These are phyloP conservation scores for Plasmodium yoelii DNA, from an alignment of 169 alveolate species.

Conservation along the genomic window DNA sequence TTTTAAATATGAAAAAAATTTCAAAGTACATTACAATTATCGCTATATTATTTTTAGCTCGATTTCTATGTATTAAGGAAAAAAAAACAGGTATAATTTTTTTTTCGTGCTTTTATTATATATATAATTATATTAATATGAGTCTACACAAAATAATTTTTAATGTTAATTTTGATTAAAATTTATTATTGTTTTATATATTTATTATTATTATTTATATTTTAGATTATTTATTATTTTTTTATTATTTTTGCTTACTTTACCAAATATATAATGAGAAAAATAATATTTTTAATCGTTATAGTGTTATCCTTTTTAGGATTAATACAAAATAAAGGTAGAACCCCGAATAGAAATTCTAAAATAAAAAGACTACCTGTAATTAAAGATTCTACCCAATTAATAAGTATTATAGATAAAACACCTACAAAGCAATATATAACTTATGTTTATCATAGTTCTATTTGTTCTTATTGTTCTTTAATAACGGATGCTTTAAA, in stretches of 20 bases:
- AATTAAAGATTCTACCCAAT: slow-evolving; percentile 4
- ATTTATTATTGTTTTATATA: no score
- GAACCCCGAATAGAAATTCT: not conserved
- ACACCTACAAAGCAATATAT: slow-evolving; percentile 11
- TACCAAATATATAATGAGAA: not conserved
- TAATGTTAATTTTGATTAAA: no score
- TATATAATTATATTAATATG: no score
- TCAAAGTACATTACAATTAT: no score
- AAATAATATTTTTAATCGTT: slow-evolving; percentile 9
- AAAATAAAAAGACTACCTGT: not conserved
- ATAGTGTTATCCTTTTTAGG: slow-evolving; percentile 55
- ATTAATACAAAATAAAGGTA: not conserved
- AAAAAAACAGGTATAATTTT: no score
- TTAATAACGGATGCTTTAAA: slow-evolving; percentile 18
- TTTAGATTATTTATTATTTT: no score
- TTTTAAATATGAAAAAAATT: no score
- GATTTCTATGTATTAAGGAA: no score
- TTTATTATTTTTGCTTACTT: not conserved
- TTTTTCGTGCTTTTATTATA: no score
- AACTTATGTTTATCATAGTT: slow-evolving; percentile 36
- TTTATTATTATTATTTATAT: no score
- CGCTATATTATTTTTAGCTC: no score
- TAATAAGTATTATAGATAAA: slow-evolving; percentile 17
- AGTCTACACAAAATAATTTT: no score
- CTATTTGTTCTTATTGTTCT: slow-evolving; percentile 28